Evolutionary conservation across 495 filamentous ascomycete genomes (phyloP), one percentile per base, ranked within the genome.

Genomic region (Penicilliopsis zonata): DNA sequence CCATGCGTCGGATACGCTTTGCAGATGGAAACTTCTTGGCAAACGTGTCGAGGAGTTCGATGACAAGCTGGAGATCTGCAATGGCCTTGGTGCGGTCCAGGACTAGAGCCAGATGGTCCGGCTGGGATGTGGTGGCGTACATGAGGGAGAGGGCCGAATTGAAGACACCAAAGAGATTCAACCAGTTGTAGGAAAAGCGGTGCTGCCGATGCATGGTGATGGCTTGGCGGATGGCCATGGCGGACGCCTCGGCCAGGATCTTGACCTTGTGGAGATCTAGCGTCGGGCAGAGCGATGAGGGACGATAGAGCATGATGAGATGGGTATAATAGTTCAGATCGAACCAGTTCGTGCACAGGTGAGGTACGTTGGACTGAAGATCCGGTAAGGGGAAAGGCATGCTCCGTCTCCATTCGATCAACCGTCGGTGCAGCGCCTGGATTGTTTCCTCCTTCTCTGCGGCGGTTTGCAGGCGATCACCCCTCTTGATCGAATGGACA

Each of bases 381-480:
- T 58, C 52, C 0, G 55, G 57, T 5, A 62, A 37, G 10, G 57
- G 57, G 31, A 62, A 62, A 6, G 57, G 57, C 53, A 59, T 62
- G 35, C 30, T 49, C 2, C 55, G 55, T 8, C 57, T 46, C 57
- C 57, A 59, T 22, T 52, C 46, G 20, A 62, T 36, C 8, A 62
- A 46, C 18, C 44, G 36, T 33, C 38, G 42, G 34, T 62, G 53
- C n/a, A 62, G 43, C 1, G 23, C 12, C 21, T 46, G 45, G 9
- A 59, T 34, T 1, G 39, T 50, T 16, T 50, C 18, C 25, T 53
- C 47, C 13, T 46, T 42, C n/a, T 41, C 34, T 13, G 44, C 37
- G 12, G 18, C 34, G n/a, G 15, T 49, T 23, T 39, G 28, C 10
- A 28, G 28, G 1, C 38, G 24, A 13, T n/a, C n/a, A n/a, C 28